Base-by-base conservation (phyloP, 345 rosid species). In the Luvunga scandens region DNA sequence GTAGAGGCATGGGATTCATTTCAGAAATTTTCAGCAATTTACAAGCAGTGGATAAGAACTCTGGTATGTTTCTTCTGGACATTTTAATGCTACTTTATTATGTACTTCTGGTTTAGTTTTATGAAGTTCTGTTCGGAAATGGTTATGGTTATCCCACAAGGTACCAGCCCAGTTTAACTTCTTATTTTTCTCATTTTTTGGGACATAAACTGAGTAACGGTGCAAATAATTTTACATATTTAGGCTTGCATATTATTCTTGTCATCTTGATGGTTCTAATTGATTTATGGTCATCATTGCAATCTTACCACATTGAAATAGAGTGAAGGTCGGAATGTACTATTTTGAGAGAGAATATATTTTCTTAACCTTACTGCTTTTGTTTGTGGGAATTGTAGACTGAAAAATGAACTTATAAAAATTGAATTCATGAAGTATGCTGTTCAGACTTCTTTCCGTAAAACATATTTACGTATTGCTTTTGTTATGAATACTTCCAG, bases 21-120 rank as follows among this genome's bases (percentile, higher is more conserved):
- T 82, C 50, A 30, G 39, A 22, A 59, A 48, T 48, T 75, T 59
- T 24, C 59, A 56, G 24, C 62, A 61, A 61, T 65, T 31, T 50
- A 34, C 62, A 48, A 45, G 71, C 12, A 4, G 21, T 27, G 28
- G 62, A 75, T 31, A 13, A 45, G 60, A 28, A 48, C 13, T 45
- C 27, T 21, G 45, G 77, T 75, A 45, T 6, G 63, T 42, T 64
- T 64, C 66, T 63, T 63, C 45, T 31, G n/a, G 60, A 64, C 39
- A 10, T 61, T 64, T 22, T 48, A 27, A 12, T 4, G 13, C 28
- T n/a, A 62, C 33, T 60, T 36, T 8, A 18, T n/a, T 39, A 60
- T 60, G 36, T 24, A 25, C 67, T 60, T 74, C 19, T 42, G 28
- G 56, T 61, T 60, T 50, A 22, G 22, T 14, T 75, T 50, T 65